Base-by-base conservation (phyloP, 768 basidiomycete genomes). In the Grammothele lineata region DNA sequence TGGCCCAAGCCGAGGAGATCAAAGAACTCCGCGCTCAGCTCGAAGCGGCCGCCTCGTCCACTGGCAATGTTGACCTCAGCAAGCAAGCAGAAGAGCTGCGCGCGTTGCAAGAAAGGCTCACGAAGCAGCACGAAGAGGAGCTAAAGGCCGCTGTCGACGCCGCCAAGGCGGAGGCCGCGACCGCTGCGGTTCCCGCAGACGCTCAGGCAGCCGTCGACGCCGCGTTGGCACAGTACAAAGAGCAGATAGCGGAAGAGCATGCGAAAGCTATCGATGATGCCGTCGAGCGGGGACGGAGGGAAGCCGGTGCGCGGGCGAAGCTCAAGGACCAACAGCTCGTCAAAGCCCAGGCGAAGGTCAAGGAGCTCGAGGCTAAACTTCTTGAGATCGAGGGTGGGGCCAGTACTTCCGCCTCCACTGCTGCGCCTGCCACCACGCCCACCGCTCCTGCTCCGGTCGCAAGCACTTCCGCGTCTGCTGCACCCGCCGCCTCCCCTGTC, bases 321-420 rank as follows among this genome's bases (percentile, higher is more conserved):
- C 54, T 90, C 35, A 89, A 88, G 66, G 87, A 91, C 54, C 67
- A 70, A 1, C 85, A 85, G 54, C 67, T 89, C n/a, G 71, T 80
- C 24, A 76, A 70, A 41, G 69, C 77, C 9, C 79, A 86, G 58
- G 68, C 66, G 47, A 76, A 73, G 47, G 67, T 87, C 40, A 89
- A 87, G 66, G 81, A 84, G 6, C 68, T 87, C 27, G 86, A 89
- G 57, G 71, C 72, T 10, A 77, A 81, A 47, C 75, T 86, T 27
- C 62, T 76, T 34, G 76, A 76, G 48, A 78, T 76, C 76, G 72
- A 72, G 54, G 74, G 74, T 38, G 64, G 69, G 1, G 75, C 63
- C 0, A 9, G 43, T 5, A 30, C 41, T 10, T 17, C 48, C 2
- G 27, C 57, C 2, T 40, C 57, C 17, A 15, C 54, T 12, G 21